Evolutionary conservation across 1,139 yeast genomes (phyloP).

Genomic region (Yamadazyma membranifaciens): DNA sequence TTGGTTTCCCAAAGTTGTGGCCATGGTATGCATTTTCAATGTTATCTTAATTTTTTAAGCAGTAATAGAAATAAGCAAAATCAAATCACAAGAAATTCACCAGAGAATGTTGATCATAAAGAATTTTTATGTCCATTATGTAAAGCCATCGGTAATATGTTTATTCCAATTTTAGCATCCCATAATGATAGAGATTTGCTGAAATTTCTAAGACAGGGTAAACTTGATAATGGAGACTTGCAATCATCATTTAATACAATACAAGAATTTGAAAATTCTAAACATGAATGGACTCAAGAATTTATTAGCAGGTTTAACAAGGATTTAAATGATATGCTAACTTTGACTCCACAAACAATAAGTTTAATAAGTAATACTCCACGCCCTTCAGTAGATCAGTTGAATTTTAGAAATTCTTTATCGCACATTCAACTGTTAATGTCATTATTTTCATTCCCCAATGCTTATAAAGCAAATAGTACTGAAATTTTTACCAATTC

Average conservation of each 20-base stretch:
- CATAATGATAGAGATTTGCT: constrained; percentile 34
- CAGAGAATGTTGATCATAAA: constrained; percentile 67
- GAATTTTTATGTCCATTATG: constrained; percentile 91
- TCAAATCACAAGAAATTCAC: constrained; percentile 79
- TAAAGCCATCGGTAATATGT: constrained; percentile 79
- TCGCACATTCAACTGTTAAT: constrained; percentile 37
- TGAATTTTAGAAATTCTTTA: constrained; percentile 28
- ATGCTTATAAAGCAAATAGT: constrained; percentile 36
- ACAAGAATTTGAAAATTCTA: constrained; percentile 16
- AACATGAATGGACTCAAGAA: constrained; percentile 26
- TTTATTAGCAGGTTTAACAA: constrained; percentile 21
- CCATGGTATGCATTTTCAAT: constrained; percentile 87
- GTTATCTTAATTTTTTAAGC: constrained; percentile 64
- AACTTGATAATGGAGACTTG: constrained; percentile 10
- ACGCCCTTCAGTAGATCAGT: constrained; percentile 18
- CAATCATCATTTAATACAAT: constrained; percentile 16
- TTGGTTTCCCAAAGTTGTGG: constrained; percentile 82
- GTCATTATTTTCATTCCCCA: constrained; percentile 41
- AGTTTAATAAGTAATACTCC: constrained; percentile 24
- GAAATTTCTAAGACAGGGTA: constrained; percentile 19
- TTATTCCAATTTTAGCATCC: constrained; percentile 68
- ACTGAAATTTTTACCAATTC: constrained; percentile 47
- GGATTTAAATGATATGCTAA: constrained; percentile 26
- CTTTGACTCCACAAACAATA: constrained; percentile 25
- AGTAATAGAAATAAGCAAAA: constrained; percentile 51